phyloP scores from a whole-genome alignment of 495 filamentous ascomycete genomes.

The Platismatia glauca region DNA sequence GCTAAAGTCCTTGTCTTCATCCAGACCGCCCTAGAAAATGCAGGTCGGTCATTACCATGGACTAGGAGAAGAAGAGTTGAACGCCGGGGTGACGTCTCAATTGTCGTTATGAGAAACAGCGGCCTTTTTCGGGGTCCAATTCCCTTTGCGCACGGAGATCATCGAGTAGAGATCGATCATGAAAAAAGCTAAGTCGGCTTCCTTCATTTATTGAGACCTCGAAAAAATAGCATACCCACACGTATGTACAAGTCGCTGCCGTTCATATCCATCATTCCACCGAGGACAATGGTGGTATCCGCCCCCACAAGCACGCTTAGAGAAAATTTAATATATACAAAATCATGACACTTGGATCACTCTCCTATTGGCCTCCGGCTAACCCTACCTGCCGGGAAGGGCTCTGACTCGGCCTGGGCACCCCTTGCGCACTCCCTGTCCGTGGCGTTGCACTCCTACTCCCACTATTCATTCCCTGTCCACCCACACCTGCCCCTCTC shows the following conservation, averaged over 20 bases:
- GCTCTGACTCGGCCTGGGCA: conserved; percentile 21
- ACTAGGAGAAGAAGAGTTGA: too few relatives aligned
- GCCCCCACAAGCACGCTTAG: neutral
- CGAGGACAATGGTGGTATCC: neutral
- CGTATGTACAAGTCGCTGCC: neutral
- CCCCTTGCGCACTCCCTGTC: conserved; percentile 24
- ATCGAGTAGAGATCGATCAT: neutral
- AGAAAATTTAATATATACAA: neutral
- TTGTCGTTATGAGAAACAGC: too few relatives aligned
- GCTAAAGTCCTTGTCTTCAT: too few relatives aligned
- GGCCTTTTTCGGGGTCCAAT: neutral
- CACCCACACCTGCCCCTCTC: conserved; percentile 34
- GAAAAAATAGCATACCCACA: neutral
- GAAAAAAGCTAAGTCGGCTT: neutral
- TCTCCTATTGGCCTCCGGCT: conserved; percentile 16
- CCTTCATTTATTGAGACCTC: neutral
- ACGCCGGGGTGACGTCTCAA: too few relatives aligned
- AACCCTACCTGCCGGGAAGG: conserved; percentile 37
- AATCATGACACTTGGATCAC: neutral
- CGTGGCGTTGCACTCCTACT: conserved; percentile 43
- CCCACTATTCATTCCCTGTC: conserved; percentile 32
- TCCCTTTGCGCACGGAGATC: neutral
- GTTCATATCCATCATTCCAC: neutral
- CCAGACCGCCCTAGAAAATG: too few relatives aligned
- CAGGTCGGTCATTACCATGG: too few relatives aligned